Percentiles rank a stretch among this genome's conserved stretches.
Conservation (phyloP, 768 basidiomycete species). For the Tulasnella sp. region DNA sequence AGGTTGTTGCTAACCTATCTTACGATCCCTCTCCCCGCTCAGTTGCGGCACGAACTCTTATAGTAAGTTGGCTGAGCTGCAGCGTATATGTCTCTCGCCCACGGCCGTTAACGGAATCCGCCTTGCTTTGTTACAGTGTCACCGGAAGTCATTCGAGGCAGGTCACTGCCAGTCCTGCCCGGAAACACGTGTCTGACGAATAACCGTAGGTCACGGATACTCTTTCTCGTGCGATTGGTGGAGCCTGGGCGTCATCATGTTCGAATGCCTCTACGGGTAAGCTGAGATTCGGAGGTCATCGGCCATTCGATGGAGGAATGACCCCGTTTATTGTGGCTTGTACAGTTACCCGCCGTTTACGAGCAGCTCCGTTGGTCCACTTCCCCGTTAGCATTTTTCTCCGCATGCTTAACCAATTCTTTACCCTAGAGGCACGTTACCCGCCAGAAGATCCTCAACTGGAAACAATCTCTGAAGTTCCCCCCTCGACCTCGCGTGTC, state of each 20-base stretch:
- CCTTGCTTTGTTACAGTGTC: conserved; percentile 56
- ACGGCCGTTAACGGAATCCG: background rate
- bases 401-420: background rate
- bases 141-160: conserved; percentile 76
- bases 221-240: conserved; percentile 97
- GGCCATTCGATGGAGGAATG: background rate
- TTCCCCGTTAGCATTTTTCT: background rate
- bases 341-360: conserved; percentile 93
- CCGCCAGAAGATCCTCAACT: conserved; percentile 95
- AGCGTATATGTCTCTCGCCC: conserved; percentile 4
- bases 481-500: conserved; percentile 80
- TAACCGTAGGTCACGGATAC: conserved; percentile 66
- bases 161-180: background rate
- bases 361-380: conserved; percentile 72
- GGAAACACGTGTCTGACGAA: background rate
- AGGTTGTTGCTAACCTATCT: background rate
- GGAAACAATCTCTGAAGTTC: conserved; percentile 85
- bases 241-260: conserved; percentile 96
- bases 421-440: conserved; percentile 76
- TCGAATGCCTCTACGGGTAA: conserved; percentile 88
- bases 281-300: conserved; percentile 34
- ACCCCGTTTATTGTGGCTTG: background rate
- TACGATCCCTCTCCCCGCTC: conserved; percentile 37
- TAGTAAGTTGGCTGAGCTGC: conserved; percentile 50
- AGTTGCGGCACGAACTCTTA: conserved; percentile 85